These are phyloP conservation scores for Colletotrichum sp. DNA, from an alignment of 2,329 filamentous ascomycete genomes.

Conservation along the genomic window DNA sequence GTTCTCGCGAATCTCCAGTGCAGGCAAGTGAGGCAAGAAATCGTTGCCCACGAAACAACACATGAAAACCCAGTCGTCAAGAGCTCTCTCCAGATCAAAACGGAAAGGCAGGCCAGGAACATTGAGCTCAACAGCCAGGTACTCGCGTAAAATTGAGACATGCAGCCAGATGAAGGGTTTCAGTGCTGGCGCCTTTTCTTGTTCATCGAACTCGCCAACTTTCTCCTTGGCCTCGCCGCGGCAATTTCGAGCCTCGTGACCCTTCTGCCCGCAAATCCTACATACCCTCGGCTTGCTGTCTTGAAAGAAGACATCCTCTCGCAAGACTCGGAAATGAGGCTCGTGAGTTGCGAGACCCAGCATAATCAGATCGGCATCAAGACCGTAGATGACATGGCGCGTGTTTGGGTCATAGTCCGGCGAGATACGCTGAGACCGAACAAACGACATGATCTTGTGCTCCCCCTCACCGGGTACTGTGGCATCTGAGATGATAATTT, in stretches of 20 bases:
- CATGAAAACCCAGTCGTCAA: slow-evolving; percentile 99
- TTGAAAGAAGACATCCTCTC: slow-evolving; percentile 96
- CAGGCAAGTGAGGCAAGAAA: slow-evolving; percentile 96
- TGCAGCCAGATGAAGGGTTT: slow-evolving; percentile 99
- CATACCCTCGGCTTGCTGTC: slow-evolving; percentile 84
- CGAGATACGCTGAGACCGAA: slow-evolving; percentile 89
- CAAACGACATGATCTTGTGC: slow-evolving; percentile 99
- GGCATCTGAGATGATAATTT: slow-evolving; percentile 98
- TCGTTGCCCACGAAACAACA: slow-evolving; percentile 99
- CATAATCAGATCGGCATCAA: slow-evolving; percentile 99
- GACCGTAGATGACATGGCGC: slow-evolving; percentile 94
- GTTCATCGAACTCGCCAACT: slow-evolving; percentile 80
- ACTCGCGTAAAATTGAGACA: slow-evolving; percentile 89
- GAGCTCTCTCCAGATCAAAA: slow-evolving; percentile 90
- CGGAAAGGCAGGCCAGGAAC: slow-evolving; percentile 83
- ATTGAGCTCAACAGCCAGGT: slow-evolving; percentile 87
- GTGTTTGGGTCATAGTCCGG: slow-evolving; percentile 96
- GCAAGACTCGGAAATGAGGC: slow-evolving; percentile 92
- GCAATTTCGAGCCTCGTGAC: slow-evolving; percentile 88
- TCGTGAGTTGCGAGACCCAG: slow-evolving; percentile 96
- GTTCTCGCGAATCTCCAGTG: slow-evolving; percentile 94
- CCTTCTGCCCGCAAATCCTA: slow-evolving; percentile 88
- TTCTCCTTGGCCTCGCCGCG: slow-evolving; percentile 80
- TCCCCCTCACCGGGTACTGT: slow-evolving; percentile 98
- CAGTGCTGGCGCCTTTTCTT: slow-evolving; percentile 69